Percentiles rank a stretch among this genome's conserved stretches.
phyloP scores from a whole-genome alignment of 2,329 filamentous ascomycete species.

The Cercospora nicotianae region DNA sequence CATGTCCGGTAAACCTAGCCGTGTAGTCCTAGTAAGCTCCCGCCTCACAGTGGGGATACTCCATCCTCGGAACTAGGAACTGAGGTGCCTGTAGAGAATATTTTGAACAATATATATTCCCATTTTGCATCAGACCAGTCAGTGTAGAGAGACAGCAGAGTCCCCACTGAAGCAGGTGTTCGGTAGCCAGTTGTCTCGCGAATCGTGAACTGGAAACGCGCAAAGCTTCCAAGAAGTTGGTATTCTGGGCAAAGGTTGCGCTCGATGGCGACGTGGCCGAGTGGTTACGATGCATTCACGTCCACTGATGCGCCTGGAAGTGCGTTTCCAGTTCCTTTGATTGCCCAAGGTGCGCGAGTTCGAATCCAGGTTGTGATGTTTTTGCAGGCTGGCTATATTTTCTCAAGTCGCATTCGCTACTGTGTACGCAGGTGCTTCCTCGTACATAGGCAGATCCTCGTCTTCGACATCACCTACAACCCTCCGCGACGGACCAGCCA shows the following conservation, averaged over 20 bases:
- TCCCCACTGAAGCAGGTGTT: background rate
- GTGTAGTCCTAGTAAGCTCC: background rate
- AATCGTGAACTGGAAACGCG: background rate
- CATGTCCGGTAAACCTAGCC: constrained; percentile 2
- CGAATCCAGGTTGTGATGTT: background rate
- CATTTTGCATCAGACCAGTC: background rate
- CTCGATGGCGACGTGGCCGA: background rate
- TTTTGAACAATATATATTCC: constrained; percentile 4
- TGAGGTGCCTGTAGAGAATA: background rate
- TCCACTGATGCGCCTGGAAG: background rate
- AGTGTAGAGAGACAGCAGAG: background rate
- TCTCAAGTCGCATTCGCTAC: background rate
- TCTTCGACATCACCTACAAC: background rate
- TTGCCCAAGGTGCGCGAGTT: background rate
- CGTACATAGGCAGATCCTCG: constrained; percentile 3
- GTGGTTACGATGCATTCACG: background rate
- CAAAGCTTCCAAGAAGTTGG: background rate
- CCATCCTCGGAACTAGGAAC: background rate
- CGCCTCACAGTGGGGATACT: constrained; percentile 1
- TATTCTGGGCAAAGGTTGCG: background rate
- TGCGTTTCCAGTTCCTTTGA: background rate
- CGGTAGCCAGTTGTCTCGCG: background rate
- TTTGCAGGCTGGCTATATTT: background rate
- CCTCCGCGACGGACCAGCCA: constrained; percentile 1
- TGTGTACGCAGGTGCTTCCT: constrained; percentile 10